Evolutionary conservation across 257 asterid species (phyloP).

Genomic region (Marsdenia floribunda): DNA sequence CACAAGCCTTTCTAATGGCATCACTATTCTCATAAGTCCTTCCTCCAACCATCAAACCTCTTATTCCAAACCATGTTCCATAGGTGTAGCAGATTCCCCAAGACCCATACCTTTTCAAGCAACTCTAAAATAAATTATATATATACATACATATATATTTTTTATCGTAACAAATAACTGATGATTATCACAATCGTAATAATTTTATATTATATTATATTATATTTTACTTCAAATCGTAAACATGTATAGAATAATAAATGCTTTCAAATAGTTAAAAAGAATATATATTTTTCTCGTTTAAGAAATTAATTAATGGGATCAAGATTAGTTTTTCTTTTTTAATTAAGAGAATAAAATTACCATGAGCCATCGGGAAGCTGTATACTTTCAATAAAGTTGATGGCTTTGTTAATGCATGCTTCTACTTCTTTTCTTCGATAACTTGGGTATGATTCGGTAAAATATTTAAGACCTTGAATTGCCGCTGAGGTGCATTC

Average conservation of each 20-base stretch:
- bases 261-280: too few relatives aligned
- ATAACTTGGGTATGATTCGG: constrained; percentile 28
- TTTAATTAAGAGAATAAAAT: background rate
- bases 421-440: constrained; percentile 33
- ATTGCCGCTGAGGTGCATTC: constrained; percentile 70
- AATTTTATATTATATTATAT: too few relatives aligned
- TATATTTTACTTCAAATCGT: too few relatives aligned
- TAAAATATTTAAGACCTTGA: constrained; percentile 41
- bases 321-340: too few relatives aligned
- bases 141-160: too few relatives aligned
- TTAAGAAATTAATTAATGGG: too few relatives aligned
- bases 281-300: too few relatives aligned
- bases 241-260: too few relatives aligned
- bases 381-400: constrained; percentile 51
- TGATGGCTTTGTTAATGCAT: constrained; percentile 44
- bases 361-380: constrained; percentile 70
- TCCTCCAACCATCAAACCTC: constrained; percentile 50
- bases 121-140: too few relatives aligned
- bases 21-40: constrained; percentile 38
- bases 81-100: constrained; percentile 82
- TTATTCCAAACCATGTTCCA: constrained; percentile 71
- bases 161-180: too few relatives aligned
- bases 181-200: too few relatives aligned
- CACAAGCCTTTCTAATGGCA: constrained; percentile 52
- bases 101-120: constrained; percentile 51